Percentiles rank a stretch among this genome's conserved stretches.
phyloP scores from a whole-genome alignment of 768 basidiomycete species.

The Amylocystis lapponica region DNA sequence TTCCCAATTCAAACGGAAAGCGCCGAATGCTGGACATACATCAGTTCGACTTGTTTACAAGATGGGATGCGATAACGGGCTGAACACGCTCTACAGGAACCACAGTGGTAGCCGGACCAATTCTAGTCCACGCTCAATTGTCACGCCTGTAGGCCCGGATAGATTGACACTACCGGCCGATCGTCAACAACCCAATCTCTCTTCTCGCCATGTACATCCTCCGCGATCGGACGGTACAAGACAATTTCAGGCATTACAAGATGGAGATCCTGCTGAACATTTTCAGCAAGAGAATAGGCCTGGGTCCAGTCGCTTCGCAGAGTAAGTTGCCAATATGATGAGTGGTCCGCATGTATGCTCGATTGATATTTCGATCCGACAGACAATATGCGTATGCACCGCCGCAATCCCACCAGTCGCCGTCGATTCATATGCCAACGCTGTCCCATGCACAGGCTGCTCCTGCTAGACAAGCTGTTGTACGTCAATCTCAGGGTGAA shows the following conservation, averaged over 20 bases:
- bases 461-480: conserved; percentile 31
- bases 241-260: conserved; percentile 5
- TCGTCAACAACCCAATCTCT: conserved; percentile 45
- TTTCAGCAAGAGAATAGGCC: conserved; percentile 33
- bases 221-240: too few relatives aligned
- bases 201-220: conserved; percentile 1
- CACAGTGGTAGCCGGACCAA: conserved; percentile 15
- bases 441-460: conserved; percentile 39
- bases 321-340: conserved; percentile 29
- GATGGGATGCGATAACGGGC: background rate
- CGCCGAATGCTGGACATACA: conserved; percentile 45
- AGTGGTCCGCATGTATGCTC: too few relatives aligned
- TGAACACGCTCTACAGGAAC: conserved; percentile 6
- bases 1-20: conserved; percentile 57
- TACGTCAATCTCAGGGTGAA: conserved; percentile 12
- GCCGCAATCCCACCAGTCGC: conserved; percentile 38
- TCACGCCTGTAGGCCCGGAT: conserved; percentile 52
- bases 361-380: conserved; percentile 27
- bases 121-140: conserved; percentile 59
- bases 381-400: conserved; percentile 69
- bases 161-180: conserved; percentile 63
- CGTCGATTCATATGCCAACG: conserved; percentile 23
- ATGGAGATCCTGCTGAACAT: background rate
- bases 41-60: conserved; percentile 26
- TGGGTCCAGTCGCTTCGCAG: conserved; percentile 42